Evolutionary conservation across 768 basidiomycete species (phyloP), one percentile per base, ranked within the genome.

Genomic region (Kwoniella dejecticola): DNA sequence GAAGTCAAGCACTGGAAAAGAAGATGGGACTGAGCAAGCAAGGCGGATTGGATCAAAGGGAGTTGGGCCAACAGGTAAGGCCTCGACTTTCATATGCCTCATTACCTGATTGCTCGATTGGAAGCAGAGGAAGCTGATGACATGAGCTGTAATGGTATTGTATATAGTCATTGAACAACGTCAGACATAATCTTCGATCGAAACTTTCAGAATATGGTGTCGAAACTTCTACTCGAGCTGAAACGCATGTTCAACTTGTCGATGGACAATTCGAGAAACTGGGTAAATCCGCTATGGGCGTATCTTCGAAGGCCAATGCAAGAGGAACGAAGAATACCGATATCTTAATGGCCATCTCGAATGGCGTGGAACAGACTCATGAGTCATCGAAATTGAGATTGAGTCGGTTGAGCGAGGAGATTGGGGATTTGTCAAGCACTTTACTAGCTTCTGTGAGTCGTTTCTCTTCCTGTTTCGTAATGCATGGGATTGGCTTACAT

Each of bases 1-100:
- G 74, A 79, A 33, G 84, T 87, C 46, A 77, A 80, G 13, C n/a
- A n/a, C n/a, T n/a, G n/a, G n/a, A n/a, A n/a, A n/a, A 30, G 48
- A 52, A 41, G 63, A 63, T 1, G 63, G 41, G 26, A 45, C 7
- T 45, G 57, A 26, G 38, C 71, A 72, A n/a, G n/a, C n/a, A n/a
- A n/a, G n/a, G n/a, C n/a, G n/a, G n/a, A n/a, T n/a, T n/a, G n/a
- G n/a, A n/a, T n/a, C n/a, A n/a, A 36, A 54, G 71, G 4, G 45
- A 52, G 30, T 36, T 57, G 11, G 73, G 71, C 10, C 30, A 47
- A 55, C 27, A 38, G 55, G 70, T 68, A 48, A 63, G 70, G 56
- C 17, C 31, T 17, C 19, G 17, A 27, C 30, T n/a, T n/a, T n/a
- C n/a, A n/a, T n/a, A n/a, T n/a, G n/a, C n/a, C n/a, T n/a, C n/a